Conservation (phyloP, 768 basidiomycete species). For the Hygrophorus pudorinus region DNA sequence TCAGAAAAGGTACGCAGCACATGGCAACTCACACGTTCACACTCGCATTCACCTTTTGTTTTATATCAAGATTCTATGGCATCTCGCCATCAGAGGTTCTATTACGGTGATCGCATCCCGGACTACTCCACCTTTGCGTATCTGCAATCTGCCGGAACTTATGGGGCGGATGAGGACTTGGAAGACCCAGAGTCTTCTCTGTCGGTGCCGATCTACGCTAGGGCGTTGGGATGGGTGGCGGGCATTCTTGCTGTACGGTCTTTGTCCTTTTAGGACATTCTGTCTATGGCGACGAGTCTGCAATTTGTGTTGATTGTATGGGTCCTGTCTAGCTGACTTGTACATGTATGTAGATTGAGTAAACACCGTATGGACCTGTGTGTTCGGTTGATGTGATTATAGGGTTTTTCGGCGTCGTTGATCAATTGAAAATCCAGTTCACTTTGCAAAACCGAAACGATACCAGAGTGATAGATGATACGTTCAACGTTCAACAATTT, state of each 20-base stretch:
- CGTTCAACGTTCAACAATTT: no score
- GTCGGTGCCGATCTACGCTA: neutral
- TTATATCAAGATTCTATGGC: neutral
- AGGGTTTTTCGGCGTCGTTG: no score
- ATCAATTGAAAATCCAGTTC: no score
- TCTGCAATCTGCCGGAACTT: neutral
- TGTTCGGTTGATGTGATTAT: no score
- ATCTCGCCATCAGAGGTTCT: neutral
- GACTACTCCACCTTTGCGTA: neutral
- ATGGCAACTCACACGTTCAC: neutral
- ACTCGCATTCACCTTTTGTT: neutral
- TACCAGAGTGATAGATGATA: no score
- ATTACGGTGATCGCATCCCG: neutral
- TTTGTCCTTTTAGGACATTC: neutral
- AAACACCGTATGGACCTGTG: no score
- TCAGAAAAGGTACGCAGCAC: neutral
- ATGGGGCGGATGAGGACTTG: neutral
- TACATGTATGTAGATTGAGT: no score
- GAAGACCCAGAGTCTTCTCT: no score
- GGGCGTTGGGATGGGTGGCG: neutral
- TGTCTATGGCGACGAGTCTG: no score
- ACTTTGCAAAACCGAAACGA: no score
- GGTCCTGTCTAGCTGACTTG: no score
- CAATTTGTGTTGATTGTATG: no score
- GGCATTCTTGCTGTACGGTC: neutral